A percentile compares a stretch with the other conserved stretches of the same genome.
phyloP scores from a whole-genome alignment of 441 rosid species.

The Aquilaria agallochum region DNA sequence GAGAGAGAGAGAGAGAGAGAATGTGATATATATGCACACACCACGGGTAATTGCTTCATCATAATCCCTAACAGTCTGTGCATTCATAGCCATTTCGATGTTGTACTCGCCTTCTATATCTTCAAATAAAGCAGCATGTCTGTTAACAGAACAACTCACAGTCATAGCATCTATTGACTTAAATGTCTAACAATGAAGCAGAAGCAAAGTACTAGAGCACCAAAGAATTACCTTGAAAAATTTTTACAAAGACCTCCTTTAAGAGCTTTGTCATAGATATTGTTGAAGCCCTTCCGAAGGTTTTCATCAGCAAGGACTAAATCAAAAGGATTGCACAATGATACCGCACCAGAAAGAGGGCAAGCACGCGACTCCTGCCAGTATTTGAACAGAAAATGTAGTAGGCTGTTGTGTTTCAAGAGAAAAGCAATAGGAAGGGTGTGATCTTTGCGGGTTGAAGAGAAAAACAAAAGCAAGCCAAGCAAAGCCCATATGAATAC shows the following conservation, averaged over 20 bases:
- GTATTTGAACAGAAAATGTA: neutral
- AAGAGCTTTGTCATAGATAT: constrained; percentile 67
- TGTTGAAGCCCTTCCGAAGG: constrained; percentile 78
- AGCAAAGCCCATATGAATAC: no score
- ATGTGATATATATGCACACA: constrained; percentile 11
- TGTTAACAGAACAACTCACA: constrained; percentile 14
- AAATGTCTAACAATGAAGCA: no score
- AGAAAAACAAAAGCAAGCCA: no score
- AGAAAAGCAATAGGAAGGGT: neutral
- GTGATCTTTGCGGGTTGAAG: neutral
- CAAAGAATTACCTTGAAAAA: constrained; percentile 49
- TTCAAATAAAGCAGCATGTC: constrained; percentile 76
- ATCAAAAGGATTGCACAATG: constrained; percentile 82
- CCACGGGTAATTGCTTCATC: constrained; percentile 78
- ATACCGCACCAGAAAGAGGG: constrained; percentile 65
- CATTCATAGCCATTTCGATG: constrained; percentile 55
- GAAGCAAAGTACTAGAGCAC: constrained; percentile 2
- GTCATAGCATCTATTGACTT: no score
- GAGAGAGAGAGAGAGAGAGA: neutral
- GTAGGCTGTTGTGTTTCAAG: no score
- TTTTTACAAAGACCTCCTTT: constrained; percentile 53
- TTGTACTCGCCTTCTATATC: constrained; percentile 71
- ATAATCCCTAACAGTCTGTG: constrained; percentile 63
- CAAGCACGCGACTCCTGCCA: constrained; percentile 59
- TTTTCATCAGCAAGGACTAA: constrained; percentile 80